Evolutionary conservation across 2,329 filamentous ascomycete species (phyloP).

Genomic region (Tympanopsis confertula): DNA sequence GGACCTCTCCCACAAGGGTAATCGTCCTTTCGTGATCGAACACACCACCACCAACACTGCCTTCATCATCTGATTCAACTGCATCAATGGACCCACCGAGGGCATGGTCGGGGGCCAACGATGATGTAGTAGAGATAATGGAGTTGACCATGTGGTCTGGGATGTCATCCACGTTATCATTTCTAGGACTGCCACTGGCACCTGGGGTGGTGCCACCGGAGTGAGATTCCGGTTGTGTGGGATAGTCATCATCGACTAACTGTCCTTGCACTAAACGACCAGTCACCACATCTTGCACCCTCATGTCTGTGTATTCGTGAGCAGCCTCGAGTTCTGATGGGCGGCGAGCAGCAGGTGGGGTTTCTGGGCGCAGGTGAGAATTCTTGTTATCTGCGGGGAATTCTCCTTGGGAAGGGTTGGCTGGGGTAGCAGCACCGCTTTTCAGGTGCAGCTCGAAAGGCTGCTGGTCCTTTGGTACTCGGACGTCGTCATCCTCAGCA

Average conservation of each 20-base stretch:
- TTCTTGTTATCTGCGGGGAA: constrained; percentile 8
- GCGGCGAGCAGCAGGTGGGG: constrained; percentile 25
- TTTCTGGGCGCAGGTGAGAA: constrained; percentile 4
- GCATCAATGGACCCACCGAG: constrained; percentile 79
- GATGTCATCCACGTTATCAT: constrained; percentile 58
- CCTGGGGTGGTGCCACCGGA: constrained; percentile 73
- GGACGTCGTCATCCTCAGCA: constrained; percentile 39
- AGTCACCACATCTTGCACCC: constrained; percentile 80
- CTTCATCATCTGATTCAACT: constrained; percentile 74
- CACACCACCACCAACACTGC: constrained; percentile 55
- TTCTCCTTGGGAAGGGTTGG: not conserved
- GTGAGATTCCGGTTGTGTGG: constrained; percentile 62
- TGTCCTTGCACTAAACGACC: constrained; percentile 86
- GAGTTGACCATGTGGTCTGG: constrained; percentile 1
- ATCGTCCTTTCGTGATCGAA: constrained; percentile 84
- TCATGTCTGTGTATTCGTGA: constrained; percentile 60
- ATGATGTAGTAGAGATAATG: not conserved
- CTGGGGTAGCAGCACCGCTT: too few relatives aligned
- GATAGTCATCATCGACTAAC: constrained; percentile 86
- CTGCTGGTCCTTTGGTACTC: constrained; percentile 20
- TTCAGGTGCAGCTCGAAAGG: not conserved
- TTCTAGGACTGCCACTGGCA: constrained; percentile 66
- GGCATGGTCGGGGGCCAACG: constrained; percentile 20
- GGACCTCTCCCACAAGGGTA: constrained; percentile 91
- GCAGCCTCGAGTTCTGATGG: constrained; percentile 10